Evolutionary conservation across 75 land plant genomes (phyloP), one percentile per base, ranked within the genome.

Genomic region (Larix kaempferi): DNA sequence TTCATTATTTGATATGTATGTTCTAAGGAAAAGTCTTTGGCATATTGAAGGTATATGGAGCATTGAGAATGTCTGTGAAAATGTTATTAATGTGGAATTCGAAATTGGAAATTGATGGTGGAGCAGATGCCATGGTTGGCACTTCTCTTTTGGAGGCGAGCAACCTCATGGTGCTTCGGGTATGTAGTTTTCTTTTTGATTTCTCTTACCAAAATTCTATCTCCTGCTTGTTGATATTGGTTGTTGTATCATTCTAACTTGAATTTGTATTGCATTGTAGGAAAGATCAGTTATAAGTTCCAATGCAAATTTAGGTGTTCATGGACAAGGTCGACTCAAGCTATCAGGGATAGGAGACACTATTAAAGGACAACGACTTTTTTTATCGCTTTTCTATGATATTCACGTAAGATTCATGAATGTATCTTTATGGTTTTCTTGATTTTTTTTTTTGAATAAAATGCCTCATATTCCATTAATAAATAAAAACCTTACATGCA

Each of bases 1-100:
- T 49, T 10, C 54, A 49, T 49, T 12, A 49, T 49, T 49, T 49
- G 54, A 11, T 11, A 49, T 49, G 10, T 49, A 49, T 10, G 11
- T 49, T 49, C 54, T 49, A 49, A 49, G 54, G 54, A 11, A 49
- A 49, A 26, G 17, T 19, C 2, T 14, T 22, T 74, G 57, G 54
- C 57, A 15, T 55, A 54, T 75, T 88, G 82, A 77, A 96, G 99
- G 99, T 96, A 27, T 96, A 88, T 88, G 99, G 99, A 73, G 99
- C 99, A 73, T 84, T 94, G 55, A 88, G 94, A 74, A 85, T 94
- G 65, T 71, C 84, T 73, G 91, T 94, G 21, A 96, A 96, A 77
- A 92, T 96, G 95, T 84, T 96, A 75, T 87, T 95, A 22, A 96
- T 96, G 99, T 89, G 89, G 93, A 91, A 96, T 82, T 94, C 99